These are phyloP conservation scores for Candida sp. DNA, from an alignment of 1,139 yeast species.

Conservation along the genomic window DNA sequence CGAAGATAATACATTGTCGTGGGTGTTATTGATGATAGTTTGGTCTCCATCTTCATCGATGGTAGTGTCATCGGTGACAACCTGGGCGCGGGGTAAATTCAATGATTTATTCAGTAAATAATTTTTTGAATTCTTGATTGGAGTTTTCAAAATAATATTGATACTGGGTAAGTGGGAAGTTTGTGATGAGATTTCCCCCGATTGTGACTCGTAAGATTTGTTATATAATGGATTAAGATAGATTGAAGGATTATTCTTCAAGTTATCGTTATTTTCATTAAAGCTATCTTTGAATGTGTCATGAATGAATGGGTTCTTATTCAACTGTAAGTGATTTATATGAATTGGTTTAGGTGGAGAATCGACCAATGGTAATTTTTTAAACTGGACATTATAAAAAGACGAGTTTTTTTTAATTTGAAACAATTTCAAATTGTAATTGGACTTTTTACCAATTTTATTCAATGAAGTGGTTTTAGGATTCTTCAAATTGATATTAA, in stretches of 20 bases:
- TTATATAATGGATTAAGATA: constrained; percentile 6
- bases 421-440: constrained; percentile 23
- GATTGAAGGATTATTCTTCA: constrained; percentile 9
- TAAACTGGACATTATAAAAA: constrained; percentile 14
- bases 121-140: constrained; percentile 31
- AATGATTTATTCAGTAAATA: constrained; percentile 12
- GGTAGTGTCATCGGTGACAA: constrained; percentile 25
- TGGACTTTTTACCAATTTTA: constrained; percentile 19
- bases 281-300: constrained; percentile 4
- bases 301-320: background rate
- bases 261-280: constrained; percentile 4
- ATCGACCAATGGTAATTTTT: constrained; percentile 10
- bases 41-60: constrained; percentile 32
- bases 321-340: constrained; percentile 2
- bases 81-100: constrained; percentile 8
- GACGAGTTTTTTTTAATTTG: constrained; percentile 30
- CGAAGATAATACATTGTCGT: constrained; percentile 1
- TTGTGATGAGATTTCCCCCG: background rate
- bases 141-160: constrained; percentile 44
- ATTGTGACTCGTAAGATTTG: background rate
- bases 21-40: constrained; percentile 13
- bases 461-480: constrained; percentile 19
- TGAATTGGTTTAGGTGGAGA: constrained; percentile 2
- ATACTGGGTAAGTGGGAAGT: constrained; percentile 31
- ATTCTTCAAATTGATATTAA: constrained; percentile 22